Evolutionary conservation across 495 filamentous ascomycete genomes (phyloP).

Genomic region (Penicillium canescens): DNA sequence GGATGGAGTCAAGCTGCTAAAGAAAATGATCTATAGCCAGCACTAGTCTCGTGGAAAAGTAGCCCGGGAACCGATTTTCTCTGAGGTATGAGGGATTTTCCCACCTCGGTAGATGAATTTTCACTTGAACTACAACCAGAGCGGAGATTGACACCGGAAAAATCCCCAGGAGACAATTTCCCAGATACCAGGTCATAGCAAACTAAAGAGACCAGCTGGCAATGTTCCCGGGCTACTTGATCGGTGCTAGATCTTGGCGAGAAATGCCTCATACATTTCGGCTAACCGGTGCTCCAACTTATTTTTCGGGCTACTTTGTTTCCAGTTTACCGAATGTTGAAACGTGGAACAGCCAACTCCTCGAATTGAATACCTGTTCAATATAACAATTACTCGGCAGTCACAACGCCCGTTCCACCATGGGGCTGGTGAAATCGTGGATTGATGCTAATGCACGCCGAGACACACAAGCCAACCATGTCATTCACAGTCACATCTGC

Average conservation of each 20-base stretch:
- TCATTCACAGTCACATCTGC: background rate
- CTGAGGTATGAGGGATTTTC: conserved; percentile 13
- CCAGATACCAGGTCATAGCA: background rate
- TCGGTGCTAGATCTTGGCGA: conserved; percentile 24
- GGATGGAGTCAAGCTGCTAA: too few relatives aligned
- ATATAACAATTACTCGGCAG: background rate
- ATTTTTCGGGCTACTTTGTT: background rate
- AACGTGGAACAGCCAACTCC: background rate
- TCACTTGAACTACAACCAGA: background rate
- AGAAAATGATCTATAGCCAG: too few relatives aligned
- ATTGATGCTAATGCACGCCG: background rate
- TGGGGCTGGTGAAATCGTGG: conserved; percentile 23
- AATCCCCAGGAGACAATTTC: conserved; percentile 3
- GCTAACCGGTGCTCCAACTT: background rate
- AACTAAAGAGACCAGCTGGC: too few relatives aligned
- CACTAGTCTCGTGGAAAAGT: too few relatives aligned
- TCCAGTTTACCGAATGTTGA: background rate
- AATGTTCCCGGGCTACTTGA: conserved; percentile 19
- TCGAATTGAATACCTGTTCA: background rate
- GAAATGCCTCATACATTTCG: conserved; percentile 30
- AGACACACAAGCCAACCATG: background rate
- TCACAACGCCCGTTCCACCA: conserved; percentile 15
- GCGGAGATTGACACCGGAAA: conserved; percentile 7
- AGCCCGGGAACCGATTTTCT: too few relatives aligned
- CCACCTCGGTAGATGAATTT: conserved; percentile 5